Base-by-base conservation (phyloP, 768 basidiomycete genomes). In the Xerocomellus amylosporus region DNA sequence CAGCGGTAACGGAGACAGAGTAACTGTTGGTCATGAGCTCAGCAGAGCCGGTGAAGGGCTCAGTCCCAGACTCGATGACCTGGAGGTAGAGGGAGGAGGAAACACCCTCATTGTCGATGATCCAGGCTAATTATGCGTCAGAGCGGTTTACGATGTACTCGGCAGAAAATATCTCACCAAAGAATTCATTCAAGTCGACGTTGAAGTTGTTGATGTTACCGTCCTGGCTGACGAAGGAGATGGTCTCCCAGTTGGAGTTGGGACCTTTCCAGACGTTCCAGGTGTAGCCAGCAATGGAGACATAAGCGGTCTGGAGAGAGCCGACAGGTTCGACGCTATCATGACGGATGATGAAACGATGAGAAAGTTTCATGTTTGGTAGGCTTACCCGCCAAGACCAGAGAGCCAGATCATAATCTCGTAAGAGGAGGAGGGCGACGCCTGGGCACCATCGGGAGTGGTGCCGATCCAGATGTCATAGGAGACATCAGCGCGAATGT, bases 391-490 rank as follows among this genome's bases (percentile, higher is more conserved):
- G 63, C 81, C 82, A 13, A 73, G 73, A 36, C 79, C 77, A 48
- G 81, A 82, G 26, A 83, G 75, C 82, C 82, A 83, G 54, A 83
- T 81, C 81, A 83, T 83, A 51, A 83, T 80, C 63, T 83, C 82
- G 59, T 73, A 83, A 2, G 76, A 76, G 6, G 79, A 81, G 7
- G 75, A 73, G 8, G 68, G 56, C 2, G 77, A 70, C 0, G 81
- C 81, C n/a, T 81, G 76, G 1, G 60, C 57, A 41, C 81, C 81
- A 6, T 74, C 63, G 3, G 72, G 61, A 9, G 77, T 65, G 14
- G 57, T 64, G 31, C 82, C 82, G 31, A 74, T 61, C 82, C 82
- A 84, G 42, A 83, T 79, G 54, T 82, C 81, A 54, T 82, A 83
- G 22, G 81, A 70, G 57, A 84, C 81, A 59, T 84, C 80, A 7